Base-by-base conservation (phyloP, 805 yeast species). In the Sporopachydermia quercuum region DNA sequence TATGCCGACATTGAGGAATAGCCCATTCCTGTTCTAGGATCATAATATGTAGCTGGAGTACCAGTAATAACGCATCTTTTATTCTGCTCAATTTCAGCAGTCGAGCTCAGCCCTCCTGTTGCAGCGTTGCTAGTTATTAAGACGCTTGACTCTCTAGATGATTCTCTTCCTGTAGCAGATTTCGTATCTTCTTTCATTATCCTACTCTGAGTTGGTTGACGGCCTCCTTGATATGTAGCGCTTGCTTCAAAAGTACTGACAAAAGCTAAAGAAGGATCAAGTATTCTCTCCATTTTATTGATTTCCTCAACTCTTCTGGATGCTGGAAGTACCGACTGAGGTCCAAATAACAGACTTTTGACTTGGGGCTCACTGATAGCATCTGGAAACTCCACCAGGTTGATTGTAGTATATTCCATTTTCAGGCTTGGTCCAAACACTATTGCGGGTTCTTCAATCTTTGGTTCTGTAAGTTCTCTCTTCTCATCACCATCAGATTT, bases 11-110 rank as follows among this genome's bases (percentile, higher is more conserved):
- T 81, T 46, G 78, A 78, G 38, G 78, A 70, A 58, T 91, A 91
- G 2, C 95, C 93, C 39, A 91, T 71, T 30, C 94, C 94, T 18
- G 80, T 76, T 30, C 73, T 68, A 0, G 97, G 97, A 62, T 89
- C 97, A 46, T 80, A 76, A 57, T 84, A 89, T 51, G 74, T 70
- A 14, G 91, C 94, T 37, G 76, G 77, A 38, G 70, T 70, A 2
- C 94, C 94, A 2, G 85, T 76, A 36, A 87, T 75, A 17, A 78
- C 62, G 66, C 95, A 80, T 49, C n/a, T 36, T 39, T 15, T 19
- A 36, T 18, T 42, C 42, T 4, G 19, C 18, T 39, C 40, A 15
- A 19, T 40, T 19, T 37, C 45, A 8, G 13, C 30, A 23, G 8
- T 23, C 30, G 8, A 8, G n/a, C 30, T 23, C n/a, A 23, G 13